A percentile compares a stretch with the other conserved stretches of the same genome.
These are phyloP conservation scores for Kazachstania sp. DNA, from an alignment of 1,139 yeast species.

Conservation along the genomic window DNA sequence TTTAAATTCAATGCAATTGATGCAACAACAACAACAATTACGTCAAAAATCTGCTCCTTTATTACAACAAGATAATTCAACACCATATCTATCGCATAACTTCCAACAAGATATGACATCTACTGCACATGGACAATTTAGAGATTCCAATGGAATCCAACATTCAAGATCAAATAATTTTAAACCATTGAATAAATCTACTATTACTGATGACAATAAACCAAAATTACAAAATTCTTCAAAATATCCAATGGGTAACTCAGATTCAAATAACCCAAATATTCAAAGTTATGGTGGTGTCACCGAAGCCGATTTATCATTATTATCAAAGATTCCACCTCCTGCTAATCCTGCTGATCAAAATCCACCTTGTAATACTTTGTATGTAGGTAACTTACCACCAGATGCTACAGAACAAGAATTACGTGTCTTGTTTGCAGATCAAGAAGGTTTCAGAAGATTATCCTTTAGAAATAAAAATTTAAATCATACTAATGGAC, in stretches of 20 bases:
- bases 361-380: conserved; percentile 95
- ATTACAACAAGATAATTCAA: neutral
- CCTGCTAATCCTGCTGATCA: conserved; percentile 99
- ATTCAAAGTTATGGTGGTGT: conserved; percentile 19
- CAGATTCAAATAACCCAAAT: conserved; percentile 1
- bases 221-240: neutral
- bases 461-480: conserved; percentile 77
- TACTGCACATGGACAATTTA: neutral
- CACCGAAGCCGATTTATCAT: conserved; percentile 55
- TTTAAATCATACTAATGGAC: conserved; percentile 36
- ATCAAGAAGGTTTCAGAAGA: conserved; percentile 90
- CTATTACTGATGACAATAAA: neutral
- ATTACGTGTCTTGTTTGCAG: conserved; percentile 73
- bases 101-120: neutral
- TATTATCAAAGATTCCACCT: conserved; percentile 76
- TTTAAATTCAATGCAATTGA: neutral
- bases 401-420: conserved; percentile 96
- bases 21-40: neutral
- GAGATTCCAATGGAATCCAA: neutral
- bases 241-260: conserved; percentile 3
- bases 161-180: conserved; percentile 4
- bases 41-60: neutral
- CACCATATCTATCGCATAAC: neutral
- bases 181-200: neutral
- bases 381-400: conserved; percentile 93